Evolutionary conservation across 2,329 filamentous ascomycete species (phyloP), one percentile per base, ranked within the genome.

Genomic region (Didymella pomorum): DNA sequence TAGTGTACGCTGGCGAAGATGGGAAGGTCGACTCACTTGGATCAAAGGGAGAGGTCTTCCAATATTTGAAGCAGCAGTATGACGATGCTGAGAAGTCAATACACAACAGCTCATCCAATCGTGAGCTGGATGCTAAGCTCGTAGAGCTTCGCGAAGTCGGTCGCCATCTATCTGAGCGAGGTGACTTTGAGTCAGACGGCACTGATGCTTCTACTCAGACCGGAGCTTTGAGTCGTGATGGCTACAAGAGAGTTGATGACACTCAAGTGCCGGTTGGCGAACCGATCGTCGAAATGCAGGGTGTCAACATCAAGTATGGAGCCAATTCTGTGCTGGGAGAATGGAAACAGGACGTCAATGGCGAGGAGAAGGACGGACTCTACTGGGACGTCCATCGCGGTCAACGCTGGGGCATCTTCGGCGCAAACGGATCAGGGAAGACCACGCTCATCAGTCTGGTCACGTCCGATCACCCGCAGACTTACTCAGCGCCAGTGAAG

Each of bases 391-490:
- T 98, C 23, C 86, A 87, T 37, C 86, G 89, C 50, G 93, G 94
- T 23, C 88, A 97, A 73, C 87, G 93, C 62, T 97, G 93, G 90
- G 94, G 91, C 3, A 86, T 98, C 18, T 95, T 99, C 71, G 95
- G 95, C 0, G 90, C 93, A 29, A 98, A 99, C 68, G 95, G 90
- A 12, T 97, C 92, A 0, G 95, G 95, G 18, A 99, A 99, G 80
- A 99, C 95, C 0, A 99, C 95, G 0, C 84, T 99, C 37, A 85
- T 98, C 26, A 95, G 93, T 5, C 83, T 99, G 6, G 90, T 99
- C 58, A 96, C 92, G 59, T 98, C 94, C 1, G 95, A 99, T 71
- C 95, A 99, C 69, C 95, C 95, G 0, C 94, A 98, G 76, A 88
- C 93, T 0, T 99, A 98, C 75, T 92, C 91, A 0, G 86, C 93